phyloP scores from a whole-genome alignment of 805 yeast genomes.

The Candida yuanshanica region DNA sequence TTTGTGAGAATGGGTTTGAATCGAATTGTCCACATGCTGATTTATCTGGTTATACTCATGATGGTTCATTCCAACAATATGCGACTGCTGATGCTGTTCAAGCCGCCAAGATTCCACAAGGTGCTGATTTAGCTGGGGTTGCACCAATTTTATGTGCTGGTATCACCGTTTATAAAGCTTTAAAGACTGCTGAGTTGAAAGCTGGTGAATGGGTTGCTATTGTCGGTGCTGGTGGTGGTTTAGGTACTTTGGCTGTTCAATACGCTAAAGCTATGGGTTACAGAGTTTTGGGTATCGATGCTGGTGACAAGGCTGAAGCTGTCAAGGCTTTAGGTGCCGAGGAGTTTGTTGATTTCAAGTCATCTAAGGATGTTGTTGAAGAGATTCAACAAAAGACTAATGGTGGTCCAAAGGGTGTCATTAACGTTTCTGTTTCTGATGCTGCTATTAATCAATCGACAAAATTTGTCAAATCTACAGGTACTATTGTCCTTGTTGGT shows the following conservation, averaged over 20 bases:
- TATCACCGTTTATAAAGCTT: slow-evolving; percentile 84
- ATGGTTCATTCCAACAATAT: slow-evolving; percentile 88
- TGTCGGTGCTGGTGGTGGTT: slow-evolving; percentile 16
- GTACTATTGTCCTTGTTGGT: slow-evolving; percentile 68
- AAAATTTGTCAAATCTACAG: slow-evolving; percentile 53
- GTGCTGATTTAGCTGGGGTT: slow-evolving; percentile 64
- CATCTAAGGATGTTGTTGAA: slow-evolving; percentile 44
- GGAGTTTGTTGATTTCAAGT: slow-evolving; percentile 51
- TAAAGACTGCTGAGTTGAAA: slow-evolving; percentile 63
- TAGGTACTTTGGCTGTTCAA: slow-evolving; percentile 13
- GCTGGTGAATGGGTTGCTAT: slow-evolving; percentile 49
- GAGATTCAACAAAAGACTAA: slow-evolving; percentile 49
- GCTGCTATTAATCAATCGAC: slow-evolving; percentile 56
- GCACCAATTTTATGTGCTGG: slow-evolving; percentile 90
- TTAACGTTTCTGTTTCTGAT: slow-evolving; percentile 66
- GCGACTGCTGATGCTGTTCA: slow-evolving; percentile 84
- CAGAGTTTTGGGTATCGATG: slow-evolving; percentile 14
- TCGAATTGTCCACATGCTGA: slow-evolving; percentile 63
- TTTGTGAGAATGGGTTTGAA: slow-evolving; percentile 47
- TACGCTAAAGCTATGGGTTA: slow-evolving; percentile 15
- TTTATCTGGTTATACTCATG: slow-evolving; percentile 81
- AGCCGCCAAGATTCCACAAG: slow-evolving; percentile 72
- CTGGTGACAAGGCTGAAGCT: slow-evolving; percentile 11
- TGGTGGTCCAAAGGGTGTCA: slow-evolving; percentile 72
- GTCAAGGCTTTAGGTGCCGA: slow-evolving; percentile 52